phyloP scores from a whole-genome alignment of 352 stramenopile genomes.

The Thraustochytrium sp. region DNA sequence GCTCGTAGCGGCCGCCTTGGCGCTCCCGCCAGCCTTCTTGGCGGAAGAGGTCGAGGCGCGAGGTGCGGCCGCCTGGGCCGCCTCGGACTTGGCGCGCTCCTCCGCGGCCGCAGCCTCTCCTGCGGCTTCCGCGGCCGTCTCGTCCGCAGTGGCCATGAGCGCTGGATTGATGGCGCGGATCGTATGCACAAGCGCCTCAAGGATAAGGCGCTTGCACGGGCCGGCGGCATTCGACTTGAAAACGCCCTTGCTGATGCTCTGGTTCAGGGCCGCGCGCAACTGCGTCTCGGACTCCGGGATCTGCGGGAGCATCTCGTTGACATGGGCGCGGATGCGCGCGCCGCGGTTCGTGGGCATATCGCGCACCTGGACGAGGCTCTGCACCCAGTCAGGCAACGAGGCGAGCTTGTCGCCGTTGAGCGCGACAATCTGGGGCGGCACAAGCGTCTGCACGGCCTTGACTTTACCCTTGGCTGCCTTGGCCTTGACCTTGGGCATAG shows the following conservation, averaged over 20 bases:
- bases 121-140: not conserved
- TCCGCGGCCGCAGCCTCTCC: not conserved
- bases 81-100: no score
- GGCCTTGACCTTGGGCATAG: not conserved
- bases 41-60: no score
- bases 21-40: no score
- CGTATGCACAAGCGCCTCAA: not conserved
- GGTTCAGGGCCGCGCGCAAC: not conserved
- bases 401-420: not conserved
- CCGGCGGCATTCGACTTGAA: conserved; percentile 43
- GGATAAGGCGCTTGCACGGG: conserved; percentile 32
- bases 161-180: not conserved
- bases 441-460: not conserved
- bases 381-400: not conserved
- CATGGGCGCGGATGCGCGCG: not conserved
- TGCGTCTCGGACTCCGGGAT: not conserved
- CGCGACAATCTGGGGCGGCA: not conserved
- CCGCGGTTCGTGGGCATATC: conserved; percentile 43
- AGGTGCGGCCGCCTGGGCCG: no score
- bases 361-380: not conserved
- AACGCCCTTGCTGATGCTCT: conserved; percentile 9
- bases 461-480: not conserved
- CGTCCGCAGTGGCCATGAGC: not conserved
- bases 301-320: not conserved
- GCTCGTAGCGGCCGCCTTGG: no score